These are phyloP conservation scores for Cryptococcus jaspeensis DNA, from an alignment of 1,284 basidiomycete genomes.

Conservation along the genomic window DNA sequence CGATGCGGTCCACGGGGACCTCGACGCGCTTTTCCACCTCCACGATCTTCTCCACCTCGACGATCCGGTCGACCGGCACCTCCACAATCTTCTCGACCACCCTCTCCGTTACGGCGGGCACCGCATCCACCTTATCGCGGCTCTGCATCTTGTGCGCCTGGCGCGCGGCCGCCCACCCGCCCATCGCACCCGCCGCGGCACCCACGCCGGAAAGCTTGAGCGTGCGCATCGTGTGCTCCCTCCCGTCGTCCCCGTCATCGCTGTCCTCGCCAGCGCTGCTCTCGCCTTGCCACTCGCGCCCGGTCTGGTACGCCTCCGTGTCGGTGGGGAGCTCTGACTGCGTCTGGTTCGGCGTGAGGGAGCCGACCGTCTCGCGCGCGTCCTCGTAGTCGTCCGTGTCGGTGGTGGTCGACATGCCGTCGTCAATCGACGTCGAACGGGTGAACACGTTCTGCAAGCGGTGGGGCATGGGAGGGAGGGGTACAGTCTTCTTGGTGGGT, in stretches of 20 bases:
- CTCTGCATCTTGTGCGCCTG: conserved; percentile 35
- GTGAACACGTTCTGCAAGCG: conserved; percentile 24
- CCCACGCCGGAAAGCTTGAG: conserved; percentile 21
- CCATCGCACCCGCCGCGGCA: conserved; percentile 20
- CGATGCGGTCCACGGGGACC: conserved; percentile 34
- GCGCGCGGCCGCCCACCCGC: conserved; percentile 32
- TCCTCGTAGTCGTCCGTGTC: conserved; percentile 80
- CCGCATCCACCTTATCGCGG: conserved; percentile 21
- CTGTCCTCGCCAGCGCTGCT: conserved; percentile 59
- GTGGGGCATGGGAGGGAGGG: conserved; percentile 30
- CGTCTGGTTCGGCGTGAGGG: conserved; percentile 62
- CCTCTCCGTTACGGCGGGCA: conserved; percentile 41
- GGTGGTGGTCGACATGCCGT: conserved; percentile 57
- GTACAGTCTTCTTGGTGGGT: conserved; percentile 32
- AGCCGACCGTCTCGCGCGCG: conserved; percentile 68
- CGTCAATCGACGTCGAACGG: conserved; percentile 23
- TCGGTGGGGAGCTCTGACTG: conserved; percentile 61
- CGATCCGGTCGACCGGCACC: conserved; percentile 24
- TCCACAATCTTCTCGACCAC: conserved; percentile 39
- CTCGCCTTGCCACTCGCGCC: conserved; percentile 46
- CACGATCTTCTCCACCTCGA: conserved; percentile 39
- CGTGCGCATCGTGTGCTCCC: conserved; percentile 19
- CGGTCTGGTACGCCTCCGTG: conserved; percentile 43
- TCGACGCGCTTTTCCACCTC: conserved; percentile 41
- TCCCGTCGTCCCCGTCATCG: conserved; percentile 46